phyloP scores from a whole-genome alignment of 768 basidiomycete genomes.

The Cystobasidiopsis lactophilus region DNA sequence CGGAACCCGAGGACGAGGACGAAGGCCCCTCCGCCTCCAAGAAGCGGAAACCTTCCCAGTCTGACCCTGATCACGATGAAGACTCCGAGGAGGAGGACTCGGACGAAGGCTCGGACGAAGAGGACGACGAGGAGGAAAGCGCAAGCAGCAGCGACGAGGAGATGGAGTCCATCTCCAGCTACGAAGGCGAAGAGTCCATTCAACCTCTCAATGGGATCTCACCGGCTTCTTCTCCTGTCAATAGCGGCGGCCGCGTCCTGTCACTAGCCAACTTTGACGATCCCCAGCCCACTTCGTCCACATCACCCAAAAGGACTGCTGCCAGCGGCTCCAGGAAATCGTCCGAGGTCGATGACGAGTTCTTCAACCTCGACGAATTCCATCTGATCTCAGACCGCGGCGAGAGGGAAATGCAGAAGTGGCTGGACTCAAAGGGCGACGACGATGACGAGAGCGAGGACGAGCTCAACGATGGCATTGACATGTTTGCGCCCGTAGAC shows the following conservation, averaged over 20 bases:
- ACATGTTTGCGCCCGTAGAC: slow-evolving; percentile 43
- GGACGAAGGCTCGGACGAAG: slow-evolving; percentile 14
- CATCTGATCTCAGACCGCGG: slow-evolving; percentile 62
- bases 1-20: slow-evolving; percentile 15
- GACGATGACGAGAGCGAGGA: slow-evolving; percentile 35
- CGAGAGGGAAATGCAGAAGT: slow-evolving; percentile 33
- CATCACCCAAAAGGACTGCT: too few relatives aligned
- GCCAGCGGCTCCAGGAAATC: not conserved
- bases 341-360: slow-evolving; percentile 48
- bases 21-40: slow-evolving; percentile 14
- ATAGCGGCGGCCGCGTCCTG: too few relatives aligned
- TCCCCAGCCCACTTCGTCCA: not conserved
- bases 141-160: slow-evolving; percentile 13
- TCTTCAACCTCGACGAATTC: slow-evolving; percentile 72
- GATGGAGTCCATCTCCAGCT: not conserved
- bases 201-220: slow-evolving; percentile 1
- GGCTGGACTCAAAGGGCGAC: slow-evolving; percentile 38
- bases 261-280: not conserved
- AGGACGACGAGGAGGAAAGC: slow-evolving; percentile 17
- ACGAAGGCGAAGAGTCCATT: not conserved
- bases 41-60: slow-evolving; percentile 15
- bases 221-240: not conserved
- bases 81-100: slow-evolving; percentile 12
- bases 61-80: slow-evolving; percentile 23
- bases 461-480: slow-evolving; percentile 29